Base-by-base conservation (phyloP, 2,329 filamentous ascomycete genomes). In the Colletotrichum eremochloae region DNA sequence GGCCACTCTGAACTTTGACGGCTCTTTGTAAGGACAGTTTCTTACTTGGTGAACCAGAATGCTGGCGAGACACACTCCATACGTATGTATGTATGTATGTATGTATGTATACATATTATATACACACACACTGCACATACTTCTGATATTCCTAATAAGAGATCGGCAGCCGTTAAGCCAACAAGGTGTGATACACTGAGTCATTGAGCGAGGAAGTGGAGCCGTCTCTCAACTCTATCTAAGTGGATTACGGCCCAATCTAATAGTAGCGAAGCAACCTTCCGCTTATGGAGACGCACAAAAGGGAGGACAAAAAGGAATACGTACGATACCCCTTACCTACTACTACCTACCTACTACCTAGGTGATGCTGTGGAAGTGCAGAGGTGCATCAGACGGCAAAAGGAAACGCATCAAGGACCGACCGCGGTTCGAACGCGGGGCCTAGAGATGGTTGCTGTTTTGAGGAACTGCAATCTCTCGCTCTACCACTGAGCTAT, bases 401-500 rank as follows among this genome's bases (percentile, higher is more conserved):
- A 24, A 44, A 56, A 63, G 15, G 0, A 5, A 24, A 44, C 33
- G 3, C 33, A 20, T 1, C 18, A 48, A 67, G 63, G 40, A 62
- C 63, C 56, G 56, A 67, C 68, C 68, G 68, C 68, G 56, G 46
- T 71, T 71, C 63, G 56, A 71, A 71, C 40, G 56, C 68, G 56
- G 56, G 68, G 63, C 68, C 68, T 62, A 62, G 68, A 71, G 63
- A 67, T 67, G 48, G 6, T 61, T 42, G 20, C 48, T 12, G 48
- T 7, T 55, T 2, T 11, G 0, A 14, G 14, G 2, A 53, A 48
- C 68, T 71, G 68, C 63, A 71, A 71, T 67, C 63, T 71, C 68
- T 71, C 63, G 63, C 68, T 71, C 55, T 71, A 71, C 63, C 68
- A 71, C 68, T 62, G 63, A 71, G 68, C 68, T 71, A 71, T 67